Conservation (phyloP, 2,329 filamentous ascomycete species). For the Teratosphaeria epicoccoides region DNA sequence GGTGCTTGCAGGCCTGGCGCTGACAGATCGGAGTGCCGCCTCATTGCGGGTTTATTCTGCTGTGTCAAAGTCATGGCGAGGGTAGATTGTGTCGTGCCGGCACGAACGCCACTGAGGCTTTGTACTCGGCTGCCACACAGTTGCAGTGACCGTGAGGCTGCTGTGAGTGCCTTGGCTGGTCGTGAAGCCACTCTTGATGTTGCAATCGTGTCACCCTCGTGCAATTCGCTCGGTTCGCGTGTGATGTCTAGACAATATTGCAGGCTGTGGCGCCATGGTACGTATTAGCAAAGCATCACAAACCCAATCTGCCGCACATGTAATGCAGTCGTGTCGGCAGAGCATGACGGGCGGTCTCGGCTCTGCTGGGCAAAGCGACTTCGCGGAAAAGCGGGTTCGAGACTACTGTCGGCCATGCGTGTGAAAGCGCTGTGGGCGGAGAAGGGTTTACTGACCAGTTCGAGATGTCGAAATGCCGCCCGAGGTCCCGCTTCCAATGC, state of each 20-base stretch:
- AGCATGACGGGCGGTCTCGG: background rate
- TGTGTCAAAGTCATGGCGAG: background rate
- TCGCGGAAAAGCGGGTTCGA: background rate
- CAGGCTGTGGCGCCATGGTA: background rate
- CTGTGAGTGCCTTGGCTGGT: no score
- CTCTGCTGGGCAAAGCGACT: background rate
- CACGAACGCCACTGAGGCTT: background rate
- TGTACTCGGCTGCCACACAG: background rate
- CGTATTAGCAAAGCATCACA: background rate
- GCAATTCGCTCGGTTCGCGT: background rate
- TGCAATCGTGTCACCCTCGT: no score
- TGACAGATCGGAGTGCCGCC: background rate
- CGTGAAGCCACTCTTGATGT: no score
- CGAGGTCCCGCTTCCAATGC: background rate
- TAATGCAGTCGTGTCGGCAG: background rate
- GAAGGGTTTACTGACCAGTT: background rate
- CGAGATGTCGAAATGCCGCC: background rate
- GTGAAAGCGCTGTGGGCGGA: background rate
- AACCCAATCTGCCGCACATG: background rate
- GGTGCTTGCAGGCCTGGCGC: conserved; percentile 1
- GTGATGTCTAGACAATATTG: background rate
- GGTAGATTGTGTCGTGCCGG: background rate
- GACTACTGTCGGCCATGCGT: background rate
- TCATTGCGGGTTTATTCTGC: background rate
- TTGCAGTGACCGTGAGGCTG: background rate